Base-by-base conservation (phyloP, 2,329 filamentous ascomycete genomes). In the Colletotrichum shisoi region DNA sequence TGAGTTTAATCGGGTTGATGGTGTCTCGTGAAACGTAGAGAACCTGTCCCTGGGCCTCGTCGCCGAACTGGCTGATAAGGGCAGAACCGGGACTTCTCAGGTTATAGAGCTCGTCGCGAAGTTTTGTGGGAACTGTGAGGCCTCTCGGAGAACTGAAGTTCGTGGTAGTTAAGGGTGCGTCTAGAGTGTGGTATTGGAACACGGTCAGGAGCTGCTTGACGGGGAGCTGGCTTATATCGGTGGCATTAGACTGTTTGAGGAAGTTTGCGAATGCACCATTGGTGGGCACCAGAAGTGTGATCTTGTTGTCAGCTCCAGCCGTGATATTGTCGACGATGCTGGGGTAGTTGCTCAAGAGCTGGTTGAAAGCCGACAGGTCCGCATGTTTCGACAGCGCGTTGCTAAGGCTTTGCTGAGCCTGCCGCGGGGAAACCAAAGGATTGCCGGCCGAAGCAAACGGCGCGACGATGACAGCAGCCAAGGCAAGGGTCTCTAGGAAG, bases 181-280 rank as follows among this genome's bases (percentile, higher is more conserved):
- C 67, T 39, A 73, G 42, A 51, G 69, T 64, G 49, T 73, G 72
- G 57, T 80, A 80, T 60, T 74, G 73, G 40, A 80, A 71, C 57
- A 80, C 76, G 39, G 75, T 79, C 69, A 71, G 69, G 56, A 80
- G 73, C 71, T 78, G 77, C 68, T 76, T 74, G 15, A 73, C 11
- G 52, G 72, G 68, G 42, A 76, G 70, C 70, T 79, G 76, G 65
- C 75, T 77, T 67, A 79, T 70, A 63, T 77, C 52, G 51, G 49
- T 64, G 37, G 46, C 34, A 11, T 66, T 66, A n/a, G 45, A 56
- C 15, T 54, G 45, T 39, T 64, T 59, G 44, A 63, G 37, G 54
- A 58, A 70, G 6, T 44, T 31, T 19, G 24, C 19, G n/a, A 69
- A 42, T 31, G 66, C 66, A 17, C 44, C 31, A 17, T 70, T 69